Conservation (phyloP, 495 filamentous ascomycete genomes). For the Pyrenula massariospora region DNA sequence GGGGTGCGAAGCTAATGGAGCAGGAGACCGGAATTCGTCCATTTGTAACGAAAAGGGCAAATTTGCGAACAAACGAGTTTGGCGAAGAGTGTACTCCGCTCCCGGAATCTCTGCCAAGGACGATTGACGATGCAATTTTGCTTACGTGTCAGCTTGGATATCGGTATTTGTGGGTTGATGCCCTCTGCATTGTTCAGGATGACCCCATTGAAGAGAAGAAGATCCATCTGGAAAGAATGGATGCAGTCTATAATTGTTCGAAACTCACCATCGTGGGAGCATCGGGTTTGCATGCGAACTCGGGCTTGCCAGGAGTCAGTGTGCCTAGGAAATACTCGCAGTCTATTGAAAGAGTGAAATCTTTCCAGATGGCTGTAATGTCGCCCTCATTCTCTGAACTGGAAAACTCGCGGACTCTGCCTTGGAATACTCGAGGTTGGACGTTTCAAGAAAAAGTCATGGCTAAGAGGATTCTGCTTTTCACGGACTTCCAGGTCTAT, state of each 20-base stretch:
- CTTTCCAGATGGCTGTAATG: not conserved
- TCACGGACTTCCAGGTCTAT: not conserved
- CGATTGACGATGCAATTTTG: slow-evolving; percentile 3
- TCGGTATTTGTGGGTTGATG: slow-evolving; percentile 5
- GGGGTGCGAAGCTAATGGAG: not conserved
- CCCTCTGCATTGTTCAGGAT: slow-evolving; percentile 4
- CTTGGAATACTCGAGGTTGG: slow-evolving; percentile 21
- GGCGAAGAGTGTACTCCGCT: not conserved
- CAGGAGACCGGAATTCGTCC: not conserved
- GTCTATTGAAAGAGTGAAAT: not conserved
- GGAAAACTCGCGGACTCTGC: not conserved
- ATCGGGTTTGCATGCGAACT: not conserved
- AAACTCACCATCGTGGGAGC: slow-evolving; percentile 6
- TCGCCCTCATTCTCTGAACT: slow-evolving; percentile 1
- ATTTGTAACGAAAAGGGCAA: not conserved
- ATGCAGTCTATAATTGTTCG: slow-evolving; percentile 4
- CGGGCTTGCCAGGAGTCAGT: slow-evolving; percentile 2
- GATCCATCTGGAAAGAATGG: slow-evolving; percentile 2
- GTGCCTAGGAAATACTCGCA: not conserved
- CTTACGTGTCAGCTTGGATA: slow-evolving; percentile 1
- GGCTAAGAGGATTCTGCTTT: slow-evolving; percentile 4
- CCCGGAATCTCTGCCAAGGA: not conserved
- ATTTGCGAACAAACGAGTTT: not conserved
- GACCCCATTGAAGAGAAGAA: not conserved
- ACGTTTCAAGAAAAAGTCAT: slow-evolving; percentile 27